Percentiles rank a stretch among this genome's conserved stretches.
These are phyloP conservation scores for Penicillium sp. DNA, from an alignment of 2,329 filamentous ascomycete species.

Conservation along the genomic window DNA sequence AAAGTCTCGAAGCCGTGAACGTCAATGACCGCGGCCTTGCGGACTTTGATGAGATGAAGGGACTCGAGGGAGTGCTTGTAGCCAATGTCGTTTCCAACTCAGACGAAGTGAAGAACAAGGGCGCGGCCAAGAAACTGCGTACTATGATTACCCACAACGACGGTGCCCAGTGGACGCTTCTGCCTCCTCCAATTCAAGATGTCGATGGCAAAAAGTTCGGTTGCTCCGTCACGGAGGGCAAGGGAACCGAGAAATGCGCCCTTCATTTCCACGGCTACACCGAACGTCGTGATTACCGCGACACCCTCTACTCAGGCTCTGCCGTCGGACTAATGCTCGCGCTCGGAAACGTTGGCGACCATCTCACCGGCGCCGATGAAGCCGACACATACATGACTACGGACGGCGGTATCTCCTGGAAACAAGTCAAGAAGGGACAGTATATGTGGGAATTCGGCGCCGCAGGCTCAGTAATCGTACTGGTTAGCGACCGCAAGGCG, in stretches of 20 bases:
- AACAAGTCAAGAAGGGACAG: slow-evolving; percentile 76
- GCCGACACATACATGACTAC: slow-evolving; percentile 87
- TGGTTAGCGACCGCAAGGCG: slow-evolving; percentile 69
- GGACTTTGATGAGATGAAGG: slow-evolving; percentile 94
- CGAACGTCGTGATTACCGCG: slow-evolving; percentile 74
- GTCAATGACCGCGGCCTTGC: slow-evolving; percentile 74
- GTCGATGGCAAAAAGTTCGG: slow-evolving; percentile 68
- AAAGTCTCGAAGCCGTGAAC: slow-evolving; percentile 80
- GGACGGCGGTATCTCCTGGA: slow-evolving; percentile 90
- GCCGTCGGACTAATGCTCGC: slow-evolving; percentile 90
- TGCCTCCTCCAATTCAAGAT: slow-evolving; percentile 71
- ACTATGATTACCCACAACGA: slow-evolving; percentile 97
- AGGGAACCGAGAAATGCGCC: slow-evolving; percentile 64
- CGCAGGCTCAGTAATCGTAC: slow-evolving; percentile 86
- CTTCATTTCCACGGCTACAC: slow-evolving; percentile 96
- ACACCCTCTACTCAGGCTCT: slow-evolving; percentile 83
- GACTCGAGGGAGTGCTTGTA: slow-evolving; percentile 83
- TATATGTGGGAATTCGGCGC: slow-evolving; percentile 97
- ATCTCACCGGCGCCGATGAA: slow-evolving; percentile 65
- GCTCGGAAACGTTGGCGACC: slow-evolving; percentile 82
- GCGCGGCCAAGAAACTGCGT: slow-evolving; percentile 74
- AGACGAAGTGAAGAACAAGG: slow-evolving; percentile 60
- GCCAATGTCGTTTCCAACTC: slow-evolving; percentile 82
- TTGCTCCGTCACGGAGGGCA: slow-evolving; percentile 62
- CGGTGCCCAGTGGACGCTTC: slow-evolving; percentile 77